Base-by-base conservation (phyloP, 768 basidiomycete species). In the Imleria badia region DNA sequence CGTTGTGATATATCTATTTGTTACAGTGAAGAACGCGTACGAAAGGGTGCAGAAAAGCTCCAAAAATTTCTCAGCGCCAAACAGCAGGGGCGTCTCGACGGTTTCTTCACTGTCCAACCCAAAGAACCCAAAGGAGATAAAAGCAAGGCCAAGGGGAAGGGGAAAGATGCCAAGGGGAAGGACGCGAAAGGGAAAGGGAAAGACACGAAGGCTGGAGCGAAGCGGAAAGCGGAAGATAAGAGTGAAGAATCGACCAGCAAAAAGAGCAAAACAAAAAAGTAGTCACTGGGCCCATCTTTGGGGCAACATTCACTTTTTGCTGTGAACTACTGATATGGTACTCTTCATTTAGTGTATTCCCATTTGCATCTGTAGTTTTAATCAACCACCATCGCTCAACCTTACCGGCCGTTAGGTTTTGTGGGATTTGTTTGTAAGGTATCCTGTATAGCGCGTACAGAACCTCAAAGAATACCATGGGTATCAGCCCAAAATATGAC, bases 81-180 rank as follows among this genome's bases (percentile, higher is more conserved):
- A 67, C 97, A 98, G 64, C 97, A 99, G 73, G 95, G 97, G 10
- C 86, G 97, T 11, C 78, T 99, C 14, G 97, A 98, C 64, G 89
- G 94, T 0, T 99, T 99, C 74, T 99, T 99, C 74, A 83, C 86
- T 1, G 83, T 85, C 12, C 85, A 89, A 64, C 72, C 82, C 2
- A 84, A 84, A 59, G 58, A 66, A 6, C 81, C 83, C 51, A 80
- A 83, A 39, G 81, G 77, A 38, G 72, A 71, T 15, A 72, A 73
- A 11, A 29, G 49, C 2, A 80, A 84, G n/a, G 81, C 64, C 10
- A 73, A 72, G 13, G 61, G 65, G 1, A 54, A 79, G 75, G 66
- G 69, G 51, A 58, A 73, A 70, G 60, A 80, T 72, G 52, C 82
- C 81, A 52, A 91, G 87, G 81, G 72, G 6, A 67, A 62, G 29